Percentiles rank a stretch among this genome's conserved stretches.
phyloP scores from a whole-genome alignment of 1,284 basidiomycete species.

The Phaffia rhodozyma region DNA sequence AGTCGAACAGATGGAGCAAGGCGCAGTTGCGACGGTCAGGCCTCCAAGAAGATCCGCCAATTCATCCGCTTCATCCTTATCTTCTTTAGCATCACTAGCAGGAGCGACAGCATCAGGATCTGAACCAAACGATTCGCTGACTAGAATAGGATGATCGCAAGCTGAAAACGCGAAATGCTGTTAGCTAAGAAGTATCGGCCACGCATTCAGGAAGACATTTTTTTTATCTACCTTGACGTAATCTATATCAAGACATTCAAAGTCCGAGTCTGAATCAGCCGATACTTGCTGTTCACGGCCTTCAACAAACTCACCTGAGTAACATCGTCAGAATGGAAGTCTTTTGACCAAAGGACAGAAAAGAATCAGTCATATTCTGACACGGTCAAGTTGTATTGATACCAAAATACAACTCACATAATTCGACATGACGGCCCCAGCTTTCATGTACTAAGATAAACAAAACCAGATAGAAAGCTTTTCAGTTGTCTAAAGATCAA shows the following conservation, averaged over 20 bases:
- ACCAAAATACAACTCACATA: slow-evolving; percentile 36
- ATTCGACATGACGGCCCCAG: slow-evolving; percentile 45
- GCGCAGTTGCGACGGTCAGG: slow-evolving; percentile 48
- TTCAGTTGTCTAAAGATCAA: background rate
- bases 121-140: slow-evolving; percentile 57
- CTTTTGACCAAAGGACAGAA: background rate
- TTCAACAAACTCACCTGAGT: slow-evolving; percentile 32
- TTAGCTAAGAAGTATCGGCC: background rate
- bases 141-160: slow-evolving; percentile 74
- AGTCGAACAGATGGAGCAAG: slow-evolving; percentile 61
- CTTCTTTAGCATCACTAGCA: slow-evolving; percentile 30
- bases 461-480: no score
- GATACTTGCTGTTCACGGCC: no score
- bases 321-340: slow-evolving; percentile 75
- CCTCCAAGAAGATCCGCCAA: slow-evolving; percentile 63
- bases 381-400: no score
- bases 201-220: background rate
- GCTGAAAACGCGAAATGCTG: slow-evolving; percentile 41
- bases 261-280: slow-evolving; percentile 54
- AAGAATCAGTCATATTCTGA: background rate
- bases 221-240: background rate
- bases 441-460: slow-evolving; percentile 41
- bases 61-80: slow-evolving; percentile 56
- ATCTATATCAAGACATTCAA: slow-evolving; percentile 42
- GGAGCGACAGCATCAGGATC: slow-evolving; percentile 60